A percentile compares a stretch with the other conserved stretches of the same genome.
Evolutionary conservation across 2,329 filamentous ascomycete species (phyloP).

Genomic region (Falciphora oryzae): DNA sequence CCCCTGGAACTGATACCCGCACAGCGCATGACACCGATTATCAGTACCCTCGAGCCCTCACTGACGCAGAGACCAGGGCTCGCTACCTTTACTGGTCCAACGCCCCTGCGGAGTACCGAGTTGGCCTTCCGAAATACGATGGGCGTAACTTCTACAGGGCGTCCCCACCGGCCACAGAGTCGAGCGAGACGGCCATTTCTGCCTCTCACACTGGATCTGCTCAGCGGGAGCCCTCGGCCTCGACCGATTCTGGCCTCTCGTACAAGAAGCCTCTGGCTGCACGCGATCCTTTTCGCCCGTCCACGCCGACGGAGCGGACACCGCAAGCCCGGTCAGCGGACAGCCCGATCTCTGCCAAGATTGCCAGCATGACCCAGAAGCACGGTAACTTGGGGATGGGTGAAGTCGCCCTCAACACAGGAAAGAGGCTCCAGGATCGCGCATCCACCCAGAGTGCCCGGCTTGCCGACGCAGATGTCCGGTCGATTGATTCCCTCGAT

Average conservation of each 20-base stretch:
- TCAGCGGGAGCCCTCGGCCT: background rate
- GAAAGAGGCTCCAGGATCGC: slow-evolving; percentile 7
- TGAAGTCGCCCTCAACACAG: background rate
- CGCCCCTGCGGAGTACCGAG: slow-evolving; percentile 42
- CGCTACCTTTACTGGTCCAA: slow-evolving; percentile 57
- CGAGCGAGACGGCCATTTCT: slow-evolving; percentile 5
- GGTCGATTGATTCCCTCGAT: slow-evolving; percentile 8
- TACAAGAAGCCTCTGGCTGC: background rate
- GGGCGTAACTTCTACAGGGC: slow-evolving; percentile 59
- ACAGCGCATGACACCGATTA: slow-evolving; percentile 41
- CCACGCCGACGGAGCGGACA: slow-evolving; percentile 6
- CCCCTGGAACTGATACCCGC: slow-evolving; percentile 36
- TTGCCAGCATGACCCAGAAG: slow-evolving; percentile 3
- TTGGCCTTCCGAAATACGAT: slow-evolving; percentile 56
- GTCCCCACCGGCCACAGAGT: slow-evolving; percentile 33
- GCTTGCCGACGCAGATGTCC: slow-evolving; percentile 1
- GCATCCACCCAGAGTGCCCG: background rate
- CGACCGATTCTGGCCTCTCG: slow-evolving; percentile 4
- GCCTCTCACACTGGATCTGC: background rate
- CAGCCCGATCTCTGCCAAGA: slow-evolving; percentile 5
- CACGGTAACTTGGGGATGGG: background rate
- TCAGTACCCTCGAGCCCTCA: slow-evolving; percentile 50
- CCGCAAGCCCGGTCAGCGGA: background rate
- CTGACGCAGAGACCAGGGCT: slow-evolving; percentile 51
- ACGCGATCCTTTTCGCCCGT: slow-evolving; percentile 9